Evolutionary conservation across 2,329 filamentous ascomycete genomes (phyloP), one percentile per base, ranked within the genome.

Genomic region (Stenocarpella maydis): DNA sequence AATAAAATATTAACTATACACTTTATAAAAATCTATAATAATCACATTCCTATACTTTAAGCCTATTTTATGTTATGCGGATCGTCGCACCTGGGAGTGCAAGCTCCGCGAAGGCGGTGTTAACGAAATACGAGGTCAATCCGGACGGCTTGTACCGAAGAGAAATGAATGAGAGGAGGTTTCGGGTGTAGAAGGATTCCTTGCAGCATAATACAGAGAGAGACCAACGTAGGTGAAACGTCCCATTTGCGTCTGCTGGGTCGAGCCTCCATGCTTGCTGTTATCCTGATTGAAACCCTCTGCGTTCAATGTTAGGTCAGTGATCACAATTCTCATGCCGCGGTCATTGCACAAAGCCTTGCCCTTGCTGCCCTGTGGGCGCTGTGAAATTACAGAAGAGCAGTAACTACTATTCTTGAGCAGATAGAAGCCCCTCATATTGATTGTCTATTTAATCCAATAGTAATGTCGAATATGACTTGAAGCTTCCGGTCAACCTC

Each of bases 111-210:
- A 61, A 52, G 43, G 53, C 52, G 43, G 65, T 43, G 7, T 54
- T 67, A 17, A 21, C 24, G 43, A 60, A 61, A n/a, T 67, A 39
- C 17, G 50, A 53, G 53, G 26, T 58, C 9, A 67, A 50, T 31
- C 53, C 53, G 9, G 53, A 67, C 12, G 53, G 65, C 17, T 67
- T 43, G 5, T 10, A 67, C 21, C 65, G 53, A 21, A 58, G 53
- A 24, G 45, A 50, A 45, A 67, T 61, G 65, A 21, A 26, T 31
- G 65, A 67, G 60, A 53, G 65, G 1, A 5, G 17, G 9, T 67
- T 67, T 17, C 15, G 43, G n/a, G 50, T n/a, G 17, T 53, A 53
- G 19, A n/a, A 10, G 4, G 3, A 34, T 10, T 3, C 8, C 6
- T 34, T 3, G 19, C n/a, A 4, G 3, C 19, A 6, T 8, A 6